These are phyloP conservation scores for Saccharomyces hybrid DNA, from an alignment of 1,139 yeast genomes.

Conservation along the genomic window DNA sequence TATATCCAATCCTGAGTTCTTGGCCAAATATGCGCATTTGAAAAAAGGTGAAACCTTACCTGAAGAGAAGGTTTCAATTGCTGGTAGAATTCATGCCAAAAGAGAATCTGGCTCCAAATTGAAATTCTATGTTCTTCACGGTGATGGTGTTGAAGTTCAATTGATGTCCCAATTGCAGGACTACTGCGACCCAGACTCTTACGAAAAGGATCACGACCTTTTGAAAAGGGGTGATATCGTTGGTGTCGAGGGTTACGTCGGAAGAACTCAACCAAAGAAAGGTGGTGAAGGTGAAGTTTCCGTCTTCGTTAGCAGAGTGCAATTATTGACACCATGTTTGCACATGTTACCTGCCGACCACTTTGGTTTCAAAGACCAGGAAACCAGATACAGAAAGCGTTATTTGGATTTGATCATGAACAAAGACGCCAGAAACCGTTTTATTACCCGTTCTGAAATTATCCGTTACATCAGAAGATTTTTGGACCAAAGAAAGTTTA, in stretches of 20 bases:
- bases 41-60: slow-evolving; percentile 77
- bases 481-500: slow-evolving; percentile 76
- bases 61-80: slow-evolving; percentile 64
- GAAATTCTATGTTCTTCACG: slow-evolving; percentile 87
- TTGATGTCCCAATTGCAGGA: slow-evolving; percentile 96
- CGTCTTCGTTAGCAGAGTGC: slow-evolving; percentile 73
- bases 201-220: slow-evolving; percentile 78
- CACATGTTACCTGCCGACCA: slow-evolving; percentile 99
- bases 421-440: slow-evolving; percentile 64
- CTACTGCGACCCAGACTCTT: slow-evolving; percentile 43
- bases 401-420: slow-evolving; percentile 84
- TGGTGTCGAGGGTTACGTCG: slow-evolving; percentile 95
- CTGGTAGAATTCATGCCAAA: slow-evolving; percentile 94
- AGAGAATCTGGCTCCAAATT: slow-evolving; percentile 94
- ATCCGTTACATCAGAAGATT: slow-evolving; percentile 81
- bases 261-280: slow-evolving; percentile 93
- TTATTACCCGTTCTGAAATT: slow-evolving; percentile 82
- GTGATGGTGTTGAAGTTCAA: slow-evolving; percentile 85
- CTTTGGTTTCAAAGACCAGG: slow-evolving; percentile 96
- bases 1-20: slow-evolving; percentile 62
- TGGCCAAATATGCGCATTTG: slow-evolving; percentile 59
- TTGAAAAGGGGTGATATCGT: slow-evolving; percentile 95
- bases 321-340: slow-evolving; percentile 86
- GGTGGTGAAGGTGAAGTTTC: slow-evolving; percentile 99
- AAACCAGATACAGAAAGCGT: slow-evolving; percentile 94